These are phyloP conservation scores for Bipolaris gigantea DNA, from an alignment of 2,329 filamentous ascomycete species.

Conservation along the genomic window DNA sequence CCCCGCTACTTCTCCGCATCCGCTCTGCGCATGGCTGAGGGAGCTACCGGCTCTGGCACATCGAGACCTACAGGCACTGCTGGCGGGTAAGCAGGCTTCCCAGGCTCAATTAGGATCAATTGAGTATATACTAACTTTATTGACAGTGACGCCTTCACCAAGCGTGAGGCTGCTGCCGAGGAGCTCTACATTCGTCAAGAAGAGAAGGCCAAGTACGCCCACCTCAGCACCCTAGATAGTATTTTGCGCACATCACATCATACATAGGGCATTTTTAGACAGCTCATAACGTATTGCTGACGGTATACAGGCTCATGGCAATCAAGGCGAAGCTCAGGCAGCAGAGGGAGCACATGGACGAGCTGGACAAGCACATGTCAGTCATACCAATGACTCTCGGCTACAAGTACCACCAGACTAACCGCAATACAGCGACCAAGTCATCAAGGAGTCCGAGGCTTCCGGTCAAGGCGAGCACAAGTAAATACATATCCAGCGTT, in stretches of 20 bases:
- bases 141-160: slow-evolving; percentile 83
- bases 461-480: slow-evolving; percentile 66
- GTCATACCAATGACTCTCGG: slow-evolving; percentile 32
- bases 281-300: slow-evolving; percentile 16
- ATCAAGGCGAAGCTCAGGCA: slow-evolving; percentile 70
- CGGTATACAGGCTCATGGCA: slow-evolving; percentile 60
- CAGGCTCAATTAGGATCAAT: neutral
- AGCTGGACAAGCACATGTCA: slow-evolving; percentile 85
- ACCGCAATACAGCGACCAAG: slow-evolving; percentile 65
- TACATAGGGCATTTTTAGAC: neutral
- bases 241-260: neutral
- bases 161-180: slow-evolving; percentile 86
- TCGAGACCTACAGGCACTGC: slow-evolving; percentile 47
- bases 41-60: slow-evolving; percentile 49
- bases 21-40: slow-evolving; percentile 49
- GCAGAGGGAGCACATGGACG: slow-evolving; percentile 81
- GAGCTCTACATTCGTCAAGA: slow-evolving; percentile 81
- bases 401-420: slow-evolving; percentile 9
- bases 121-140: slow-evolving; percentile 9
- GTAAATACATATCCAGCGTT: slow-evolving; percentile 17
- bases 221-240: neutral
- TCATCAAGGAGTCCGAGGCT: slow-evolving; percentile 68
- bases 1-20: slow-evolving; percentile 49
- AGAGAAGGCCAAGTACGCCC: slow-evolving; percentile 76
- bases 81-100: slow-evolving; percentile 34